A percentile compares a stretch with the other conserved stretches of the same genome.
Conservation (phyloP, 495 filamentous ascomycete species). For the Neurospora terricola region DNA sequence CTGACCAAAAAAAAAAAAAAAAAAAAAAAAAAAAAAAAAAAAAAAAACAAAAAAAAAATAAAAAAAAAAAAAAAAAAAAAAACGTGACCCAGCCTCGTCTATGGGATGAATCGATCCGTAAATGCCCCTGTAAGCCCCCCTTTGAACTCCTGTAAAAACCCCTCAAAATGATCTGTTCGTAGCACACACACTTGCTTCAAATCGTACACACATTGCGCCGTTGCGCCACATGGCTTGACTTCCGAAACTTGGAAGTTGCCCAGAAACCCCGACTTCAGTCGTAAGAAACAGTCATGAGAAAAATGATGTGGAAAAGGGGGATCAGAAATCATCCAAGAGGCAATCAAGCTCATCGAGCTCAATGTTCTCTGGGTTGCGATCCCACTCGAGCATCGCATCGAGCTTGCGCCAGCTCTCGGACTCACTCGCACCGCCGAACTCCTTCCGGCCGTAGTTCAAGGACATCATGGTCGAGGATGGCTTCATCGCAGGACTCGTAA, state of each 20-base stretch:
- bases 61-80: too few species aligned
- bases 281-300: slow-evolving; percentile 6
- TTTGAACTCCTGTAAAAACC: not conserved
- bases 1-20: slow-evolving; percentile 7
- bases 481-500: slow-evolving; percentile 35
- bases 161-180: slow-evolving; percentile 14
- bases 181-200: slow-evolving; percentile 6
- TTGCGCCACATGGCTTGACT: slow-evolving; percentile 7
- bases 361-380: slow-evolving; percentile 77
- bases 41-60: slow-evolving; percentile 12
- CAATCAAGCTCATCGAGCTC: slow-evolving; percentile 90
- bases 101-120: slow-evolving; percentile 14
- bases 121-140: not conserved
- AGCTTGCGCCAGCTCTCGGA: slow-evolving; percentile 41
- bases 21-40: slow-evolving; percentile 13
- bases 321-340: slow-evolving; percentile 62
- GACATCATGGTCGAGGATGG: slow-evolving; percentile 25
- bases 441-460: slow-evolving; percentile 40
- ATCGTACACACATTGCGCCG: slow-evolving; percentile 14
- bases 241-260: slow-evolving; percentile 1
- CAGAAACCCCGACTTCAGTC: not conserved
- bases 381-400: slow-evolving; percentile 49
- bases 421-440: slow-evolving; percentile 21
- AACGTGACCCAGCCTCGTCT: slow-evolving; percentile 17
- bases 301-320: not conserved